Percentiles rank a stretch among this genome's conserved stretches.
Evolutionary conservation across 805 yeast species (phyloP).

Genomic region (Metschnikowia continentalis): DNA sequence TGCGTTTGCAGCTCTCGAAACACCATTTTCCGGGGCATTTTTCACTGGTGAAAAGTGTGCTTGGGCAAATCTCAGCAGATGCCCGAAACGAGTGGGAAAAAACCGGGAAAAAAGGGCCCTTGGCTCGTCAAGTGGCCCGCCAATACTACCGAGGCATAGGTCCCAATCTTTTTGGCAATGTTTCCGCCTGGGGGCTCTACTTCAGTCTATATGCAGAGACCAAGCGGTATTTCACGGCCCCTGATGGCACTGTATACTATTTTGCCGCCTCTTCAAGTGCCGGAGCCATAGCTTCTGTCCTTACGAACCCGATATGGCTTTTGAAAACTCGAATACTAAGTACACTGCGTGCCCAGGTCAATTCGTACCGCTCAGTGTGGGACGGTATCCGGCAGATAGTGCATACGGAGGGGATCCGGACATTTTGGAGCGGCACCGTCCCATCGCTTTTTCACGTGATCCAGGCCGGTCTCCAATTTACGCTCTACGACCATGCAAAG

Average conservation of each 20-base stretch:
- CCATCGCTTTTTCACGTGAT: slow-evolving; percentile 79
- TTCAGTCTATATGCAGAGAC: slow-evolving; percentile 70
- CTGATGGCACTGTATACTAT: slow-evolving; percentile 23
- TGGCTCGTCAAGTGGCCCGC: slow-evolving; percentile 6
- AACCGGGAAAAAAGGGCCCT: slow-evolving; percentile 2
- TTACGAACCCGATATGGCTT: slow-evolving; percentile 96
- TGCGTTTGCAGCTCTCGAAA: slow-evolving; percentile 65
- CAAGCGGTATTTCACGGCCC: slow-evolving; percentile 29
- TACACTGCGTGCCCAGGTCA: slow-evolving; percentile 37
- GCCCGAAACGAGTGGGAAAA: slow-evolving; percentile 15
- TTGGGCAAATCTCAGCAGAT: slow-evolving; percentile 19
- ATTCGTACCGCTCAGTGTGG: slow-evolving; percentile 54
- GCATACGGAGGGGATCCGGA: slow-evolving; percentile 51
- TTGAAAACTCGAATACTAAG: slow-evolving; percentile 84
- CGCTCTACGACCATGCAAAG: slow-evolving; percentile 79
- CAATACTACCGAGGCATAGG: slow-evolving; percentile 67
- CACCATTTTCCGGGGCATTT: slow-evolving; percentile 16
- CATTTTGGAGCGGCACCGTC: slow-evolving; percentile 68
- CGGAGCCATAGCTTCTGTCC: slow-evolving; percentile 67
- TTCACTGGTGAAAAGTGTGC: slow-evolving; percentile 18
- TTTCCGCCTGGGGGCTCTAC: slow-evolving; percentile 85
- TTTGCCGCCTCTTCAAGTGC: slow-evolving; percentile 46
- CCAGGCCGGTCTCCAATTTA: slow-evolving; percentile 86
- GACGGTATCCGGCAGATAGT: slow-evolving; percentile 53
- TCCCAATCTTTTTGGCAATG: slow-evolving; percentile 79